These are phyloP conservation scores for Akanthomyces uredinophilus DNA, from an alignment of 2,329 filamentous ascomycete genomes.

Conservation along the genomic window DNA sequence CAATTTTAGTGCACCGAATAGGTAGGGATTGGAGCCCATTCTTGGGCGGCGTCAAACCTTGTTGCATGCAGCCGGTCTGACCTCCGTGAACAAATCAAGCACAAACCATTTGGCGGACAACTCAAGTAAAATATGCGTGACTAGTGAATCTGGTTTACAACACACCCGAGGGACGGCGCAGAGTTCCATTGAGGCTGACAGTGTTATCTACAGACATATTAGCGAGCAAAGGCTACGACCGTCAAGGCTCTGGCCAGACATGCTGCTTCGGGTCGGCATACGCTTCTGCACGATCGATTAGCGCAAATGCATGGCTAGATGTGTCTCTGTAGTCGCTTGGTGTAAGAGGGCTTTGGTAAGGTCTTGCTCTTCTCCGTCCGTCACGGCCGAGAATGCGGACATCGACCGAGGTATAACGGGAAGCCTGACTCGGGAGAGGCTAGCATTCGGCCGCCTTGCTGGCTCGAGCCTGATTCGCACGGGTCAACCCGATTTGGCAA, in stretches of 20 bases:
- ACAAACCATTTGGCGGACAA: not conserved
- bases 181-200: no score
- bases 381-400: not conserved
- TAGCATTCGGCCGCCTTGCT: not conserved
- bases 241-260: not conserved
- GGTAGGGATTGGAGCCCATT: not conserved
- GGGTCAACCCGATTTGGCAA: not conserved
- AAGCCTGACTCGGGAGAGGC: not conserved
- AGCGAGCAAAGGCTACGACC: not conserved
- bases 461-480: not conserved
- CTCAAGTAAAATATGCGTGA: not conserved
- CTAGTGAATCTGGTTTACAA: not conserved
- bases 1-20: not conserved
- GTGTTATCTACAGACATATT: not conserved
- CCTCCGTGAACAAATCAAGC: no score
- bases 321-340: not conserved
- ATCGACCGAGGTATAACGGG: not conserved
- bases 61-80: not conserved
- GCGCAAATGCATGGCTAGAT: not conserved
- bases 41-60: not conserved
- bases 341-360: no score
- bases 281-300: not conserved
- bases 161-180: no score
- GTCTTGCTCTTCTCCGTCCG: not conserved
- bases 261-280: not conserved